Evolutionary conservation across 2,329 filamentous ascomycete species (phyloP), one percentile per base, ranked within the genome.

Genomic region (Fusarium austroafricanum): DNA sequence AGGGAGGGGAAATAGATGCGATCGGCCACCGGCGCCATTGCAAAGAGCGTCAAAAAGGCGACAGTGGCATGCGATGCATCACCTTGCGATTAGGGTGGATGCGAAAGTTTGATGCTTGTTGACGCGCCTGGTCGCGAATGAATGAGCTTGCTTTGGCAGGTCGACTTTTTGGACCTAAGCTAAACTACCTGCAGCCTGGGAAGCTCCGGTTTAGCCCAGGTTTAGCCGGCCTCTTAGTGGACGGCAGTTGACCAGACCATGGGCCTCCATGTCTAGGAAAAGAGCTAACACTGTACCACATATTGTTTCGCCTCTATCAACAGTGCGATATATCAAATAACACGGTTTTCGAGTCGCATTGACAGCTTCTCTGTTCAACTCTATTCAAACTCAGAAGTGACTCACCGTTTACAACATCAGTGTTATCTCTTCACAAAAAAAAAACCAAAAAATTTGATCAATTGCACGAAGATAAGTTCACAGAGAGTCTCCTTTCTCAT

Each of bases 1-100:
- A 97, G 85, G 76, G 93, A 89, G 76, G 94, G 93, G 75, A 96
- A 92, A 82, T 94, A 96, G 78, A 87, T 84, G 76, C 84, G 83
- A 81, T 91, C 90, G 75, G 87, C 86, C 76, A 87, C 82, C 80
- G 89, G 86, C 83, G 89, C 90, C 91, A 93, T 94, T 83, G 81
- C 83, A 83, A 79, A 82, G 79, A 81, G 80, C 80, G 81, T 85
- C 81, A 83, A 81, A 80, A 79, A 61, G 73, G 77, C 71, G 75
- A 75, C 74, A 76, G 75, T 72, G 75, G 70, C 75, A 76, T 73
- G 71, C 77, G 76, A 78, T 73, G 76, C 79, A 81, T 81, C 76
- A 79, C 77, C 77, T 75, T 65, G 55, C 65, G 61, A 49, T 67
- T 69, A 60, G 54, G 72, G 60, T 49, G 45, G 53, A 71, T 66